Evolutionary conservation across 306 rosid species (phyloP), one percentile per base, ranked within the genome.

Genomic region (Prinsepia uniflora): DNA sequence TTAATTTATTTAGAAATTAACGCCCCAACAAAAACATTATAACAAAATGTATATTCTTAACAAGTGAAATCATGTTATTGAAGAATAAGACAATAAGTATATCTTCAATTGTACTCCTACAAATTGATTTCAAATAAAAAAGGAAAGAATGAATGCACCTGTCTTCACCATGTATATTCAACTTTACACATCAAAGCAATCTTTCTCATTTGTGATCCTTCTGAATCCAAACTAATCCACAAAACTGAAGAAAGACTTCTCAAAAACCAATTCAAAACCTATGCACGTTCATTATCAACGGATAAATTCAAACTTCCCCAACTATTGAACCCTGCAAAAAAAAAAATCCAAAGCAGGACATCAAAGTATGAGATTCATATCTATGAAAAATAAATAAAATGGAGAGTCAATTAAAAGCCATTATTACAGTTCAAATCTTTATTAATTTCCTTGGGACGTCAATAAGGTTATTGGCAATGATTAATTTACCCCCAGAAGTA

Each of bases 141-240:
- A 36, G 18, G 40, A 46, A 71, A 22, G 65, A 67, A 68, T 17
- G 54, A 60, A 63, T 20, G 63, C 55, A 77, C 76, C 79, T 73
- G 64, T 72, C 45, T 68, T 67, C 79, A 63, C 73, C 45, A 58
- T 13, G 59, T 30, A 73, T 54, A 43, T 42, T 18, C 24, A 63
- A 48, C 60, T 81, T 72, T 44, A 71, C 68, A 72, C 49, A 68
- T 65, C 63, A 65, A 64, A 56, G 58, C 59, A 50, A 73, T 48
- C 70, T 46, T 72, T 59, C 79, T 57, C 72, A 68, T 70, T 30
- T 56, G 68, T 43, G 67, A 81, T 67, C 50, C 63, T 72, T 67
- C 74, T 56, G 7, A 70, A 39, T 40, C 45, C 64, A 72, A 67
- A 61, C 34, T 40, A 65, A 67, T 44, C 71, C 67, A 61, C 44